Conservation (phyloP, 257 asterid genomes). For the Penstemon davidsonii region DNA sequence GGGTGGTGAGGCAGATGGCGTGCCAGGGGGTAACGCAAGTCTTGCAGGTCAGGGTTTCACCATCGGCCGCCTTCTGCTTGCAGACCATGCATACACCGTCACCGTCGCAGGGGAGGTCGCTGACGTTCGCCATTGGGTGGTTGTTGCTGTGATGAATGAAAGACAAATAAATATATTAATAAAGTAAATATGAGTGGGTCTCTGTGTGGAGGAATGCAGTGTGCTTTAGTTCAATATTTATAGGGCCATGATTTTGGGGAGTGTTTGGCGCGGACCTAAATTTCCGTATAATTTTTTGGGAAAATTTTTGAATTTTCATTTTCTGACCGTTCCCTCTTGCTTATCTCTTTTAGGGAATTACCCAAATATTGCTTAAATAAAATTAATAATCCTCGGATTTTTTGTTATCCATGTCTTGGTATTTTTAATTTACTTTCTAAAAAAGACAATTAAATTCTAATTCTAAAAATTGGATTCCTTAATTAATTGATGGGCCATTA, state of each 20-base stretch:
- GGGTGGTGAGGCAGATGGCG: conserved; percentile 56
- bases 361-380: neutral
- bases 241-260: conserved; percentile 26
- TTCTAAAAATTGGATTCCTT: neutral
- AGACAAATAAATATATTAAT: neutral
- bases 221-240: conserved; percentile 21
- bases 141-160: neutral
- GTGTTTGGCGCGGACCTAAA: conserved; percentile 47
- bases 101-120: conserved; percentile 85
- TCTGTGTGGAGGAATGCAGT: neutral
- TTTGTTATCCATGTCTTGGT: conserved; percentile 1
- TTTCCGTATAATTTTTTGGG: conserved; percentile 9
- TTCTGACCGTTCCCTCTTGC: conserved; percentile 32
- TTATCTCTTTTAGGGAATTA: conserved; percentile 1
- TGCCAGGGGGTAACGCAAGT: conserved; percentile 90
- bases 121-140: conserved; percentile 52
- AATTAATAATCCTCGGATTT: neutral
- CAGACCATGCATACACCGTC: conserved; percentile 86
- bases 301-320: conserved; percentile 37
- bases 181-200: conserved; percentile 14
- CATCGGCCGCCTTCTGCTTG: conserved; percentile 45
- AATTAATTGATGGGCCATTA: neutral
- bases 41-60: conserved; percentile 60
- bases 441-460: neutral
- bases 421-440: neutral